Evolutionary conservation across 371 early-diverging fungal species (phyloP), one percentile per base, ranked within the genome.

Genomic region (Mortierella sp.): DNA sequence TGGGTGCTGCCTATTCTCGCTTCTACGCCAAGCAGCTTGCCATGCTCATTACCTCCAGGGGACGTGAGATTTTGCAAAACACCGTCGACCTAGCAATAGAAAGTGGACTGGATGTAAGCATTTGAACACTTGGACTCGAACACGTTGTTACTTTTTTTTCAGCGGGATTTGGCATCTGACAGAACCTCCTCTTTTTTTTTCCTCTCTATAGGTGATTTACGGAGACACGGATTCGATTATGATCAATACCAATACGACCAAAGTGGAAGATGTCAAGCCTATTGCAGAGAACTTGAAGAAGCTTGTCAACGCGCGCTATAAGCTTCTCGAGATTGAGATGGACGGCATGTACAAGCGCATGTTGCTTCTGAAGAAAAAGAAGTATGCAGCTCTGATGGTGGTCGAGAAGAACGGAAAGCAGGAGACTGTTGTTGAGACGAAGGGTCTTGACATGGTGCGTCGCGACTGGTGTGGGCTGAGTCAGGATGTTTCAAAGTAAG

Each of bases 191-290:
- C 28, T 4, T 5, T 46, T 76, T 10, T 14, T 11, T 57, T 46
- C 5, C n/a, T 3, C 31, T 26, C n/a, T 16, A 82, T 86, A 89
- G 86, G 98, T 99, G 21, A 98, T 99, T 88, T 99, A 99, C 89
- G 99, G 99, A 82, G 99, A 99, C 89, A 99, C 99, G 0, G 99
- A 99, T 90, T 99, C 99, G 5, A 98, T 99, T 79, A 99, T 99
- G 99, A 98, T 99, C 70, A 91, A 99, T 87, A 99, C 99, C 8
- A 94, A 95, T 77, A 93, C 95, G n/a, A 89, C 83, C 16, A 93
- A 96, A n/a, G 81, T 97, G 0, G 87, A 87, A 2, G 91, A 96
- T 64, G 98, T 96, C 67, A 91, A 94, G 61, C 93, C 97, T 54
- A 92, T 98, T 55, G 98, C 98, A 19, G 88, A 92, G 10, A 88